phyloP scores from a whole-genome alignment of 352 stramenopile species.

The Phytophthora niederhauseri region DNA sequence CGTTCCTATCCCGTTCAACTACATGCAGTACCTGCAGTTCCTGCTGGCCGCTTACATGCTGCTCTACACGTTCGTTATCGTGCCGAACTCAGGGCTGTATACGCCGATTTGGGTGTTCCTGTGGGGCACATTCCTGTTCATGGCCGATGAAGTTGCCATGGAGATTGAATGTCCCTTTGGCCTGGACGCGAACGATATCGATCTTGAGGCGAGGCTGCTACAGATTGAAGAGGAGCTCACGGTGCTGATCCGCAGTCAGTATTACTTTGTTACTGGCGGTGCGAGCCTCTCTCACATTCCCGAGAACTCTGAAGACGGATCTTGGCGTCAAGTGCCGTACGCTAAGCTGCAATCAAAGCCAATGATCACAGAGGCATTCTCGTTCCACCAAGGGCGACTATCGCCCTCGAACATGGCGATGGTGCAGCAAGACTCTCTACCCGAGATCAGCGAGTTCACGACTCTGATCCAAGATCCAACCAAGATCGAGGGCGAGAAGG shows the following conservation, averaged over 20 bases:
- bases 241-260: constrained; percentile 71
- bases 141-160: constrained; percentile 73
- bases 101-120: constrained; percentile 78
- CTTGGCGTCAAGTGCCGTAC: constrained; percentile 22
- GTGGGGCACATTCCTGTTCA: constrained; percentile 82
- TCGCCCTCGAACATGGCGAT: constrained; percentile 43
- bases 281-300: constrained; percentile 35
- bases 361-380: constrained; percentile 26
- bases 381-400: constrained; percentile 67
- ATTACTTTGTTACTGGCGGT: constrained; percentile 74
- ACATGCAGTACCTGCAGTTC: constrained; percentile 79
- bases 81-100: constrained; percentile 66
- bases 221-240: constrained; percentile 83
- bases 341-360: constrained; percentile 23
- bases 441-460: constrained; percentile 72
- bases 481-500: not conserved
- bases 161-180: constrained; percentile 83
- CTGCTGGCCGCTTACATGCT: constrained; percentile 72
- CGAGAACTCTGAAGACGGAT: constrained; percentile 18
- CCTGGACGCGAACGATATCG: constrained; percentile 77
- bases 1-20: constrained; percentile 87
- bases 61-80: constrained; percentile 81
- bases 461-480: constrained; percentile 42
- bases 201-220: constrained; percentile 59
- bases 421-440: constrained; percentile 50